phyloP scores from a whole-genome alignment of 306 rosid genomes.

The Spatholobus suberectus region DNA sequence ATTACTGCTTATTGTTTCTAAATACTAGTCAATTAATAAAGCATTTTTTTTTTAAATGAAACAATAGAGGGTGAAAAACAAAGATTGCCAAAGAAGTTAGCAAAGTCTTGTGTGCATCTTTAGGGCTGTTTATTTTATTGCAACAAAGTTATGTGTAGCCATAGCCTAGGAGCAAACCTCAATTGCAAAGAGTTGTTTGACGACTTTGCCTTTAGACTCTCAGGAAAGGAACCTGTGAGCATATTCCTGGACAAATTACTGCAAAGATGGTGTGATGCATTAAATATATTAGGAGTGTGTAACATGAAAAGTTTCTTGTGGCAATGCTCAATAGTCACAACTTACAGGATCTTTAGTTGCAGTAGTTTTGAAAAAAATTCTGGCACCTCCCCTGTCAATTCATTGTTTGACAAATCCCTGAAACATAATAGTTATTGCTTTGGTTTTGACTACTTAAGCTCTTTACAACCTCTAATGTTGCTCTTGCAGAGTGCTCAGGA shows the following conservation, averaged over 20 bases:
- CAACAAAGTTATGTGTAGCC: background rate
- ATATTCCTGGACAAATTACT: conserved; percentile 19
- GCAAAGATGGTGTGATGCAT: background rate
- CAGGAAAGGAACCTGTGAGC: conserved; percentile 15
- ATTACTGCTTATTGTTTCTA: background rate
- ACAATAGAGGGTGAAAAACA: background rate
- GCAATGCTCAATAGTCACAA: background rate
- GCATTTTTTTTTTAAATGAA: background rate
- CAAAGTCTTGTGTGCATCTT: background rate
- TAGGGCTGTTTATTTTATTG: background rate
- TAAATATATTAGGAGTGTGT: background rate
- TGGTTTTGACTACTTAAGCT: background rate
- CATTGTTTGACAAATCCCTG: conserved; percentile 56
- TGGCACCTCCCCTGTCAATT: conserved; percentile 50
- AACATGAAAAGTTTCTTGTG: background rate
- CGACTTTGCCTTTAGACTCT: background rate
- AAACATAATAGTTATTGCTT: background rate
- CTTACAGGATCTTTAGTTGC: conserved; percentile 49
- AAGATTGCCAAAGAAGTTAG: background rate
- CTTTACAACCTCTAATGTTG: background rate
- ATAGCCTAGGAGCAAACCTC: conserved; percentile 5
- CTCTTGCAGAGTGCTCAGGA: background rate
- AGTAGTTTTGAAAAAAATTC: conserved; percentile 37
- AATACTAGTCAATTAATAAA: background rate
- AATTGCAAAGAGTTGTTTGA: background rate